These are phyloP conservation scores for Linum usitatissimum DNA, from an alignment of 345 rosid genomes.

Conservation along the genomic window DNA sequence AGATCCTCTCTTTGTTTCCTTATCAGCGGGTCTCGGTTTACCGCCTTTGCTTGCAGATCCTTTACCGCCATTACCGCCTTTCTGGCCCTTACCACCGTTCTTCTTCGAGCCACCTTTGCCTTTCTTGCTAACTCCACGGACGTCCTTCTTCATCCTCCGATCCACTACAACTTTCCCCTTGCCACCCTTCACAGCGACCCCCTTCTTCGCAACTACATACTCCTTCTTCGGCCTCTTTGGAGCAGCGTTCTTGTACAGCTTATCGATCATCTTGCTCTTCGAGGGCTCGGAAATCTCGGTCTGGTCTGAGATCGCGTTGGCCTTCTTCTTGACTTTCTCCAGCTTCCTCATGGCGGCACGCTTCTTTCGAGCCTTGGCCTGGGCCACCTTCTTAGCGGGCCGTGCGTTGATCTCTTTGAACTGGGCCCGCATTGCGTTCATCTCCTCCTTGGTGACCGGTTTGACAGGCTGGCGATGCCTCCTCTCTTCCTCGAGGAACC, in stretches of 20 bases:
- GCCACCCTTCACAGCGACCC: constrained; percentile 66
- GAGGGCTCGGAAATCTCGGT: constrained; percentile 65
- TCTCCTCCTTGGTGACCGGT: constrained; percentile 79
- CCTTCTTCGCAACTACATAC: constrained; percentile 84
- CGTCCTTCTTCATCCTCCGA: constrained; percentile 77
- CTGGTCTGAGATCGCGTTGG: constrained; percentile 67
- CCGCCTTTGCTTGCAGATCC: constrained; percentile 30
- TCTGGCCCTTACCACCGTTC: constrained; percentile 25
- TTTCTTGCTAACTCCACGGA: constrained; percentile 35
- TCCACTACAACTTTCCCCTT: constrained; percentile 86
- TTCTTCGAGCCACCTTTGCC: constrained; percentile 50
- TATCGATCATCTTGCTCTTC: constrained; percentile 74
- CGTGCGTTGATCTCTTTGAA: constrained; percentile 86
- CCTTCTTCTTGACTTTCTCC: constrained; percentile 88
- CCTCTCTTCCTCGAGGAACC: constrained; percentile 86
- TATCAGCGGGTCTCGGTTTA: constrained; percentile 14
- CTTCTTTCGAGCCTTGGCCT: constrained; percentile 93
- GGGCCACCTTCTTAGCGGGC: constrained; percentile 89
- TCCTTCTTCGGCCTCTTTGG: constrained; percentile 68
- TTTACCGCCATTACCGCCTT: constrained; percentile 45
- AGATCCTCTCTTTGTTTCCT: constrained; percentile 8
- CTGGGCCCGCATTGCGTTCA: constrained; percentile 76
- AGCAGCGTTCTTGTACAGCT: constrained; percentile 65
- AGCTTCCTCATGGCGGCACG: constrained; percentile 53
- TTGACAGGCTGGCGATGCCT: constrained; percentile 64